Evolutionary conservation across 1,284 basidiomycete genomes (phyloP), one percentile per base, ranked within the genome.

Genomic region (Heterobasidion parviporum): DNA sequence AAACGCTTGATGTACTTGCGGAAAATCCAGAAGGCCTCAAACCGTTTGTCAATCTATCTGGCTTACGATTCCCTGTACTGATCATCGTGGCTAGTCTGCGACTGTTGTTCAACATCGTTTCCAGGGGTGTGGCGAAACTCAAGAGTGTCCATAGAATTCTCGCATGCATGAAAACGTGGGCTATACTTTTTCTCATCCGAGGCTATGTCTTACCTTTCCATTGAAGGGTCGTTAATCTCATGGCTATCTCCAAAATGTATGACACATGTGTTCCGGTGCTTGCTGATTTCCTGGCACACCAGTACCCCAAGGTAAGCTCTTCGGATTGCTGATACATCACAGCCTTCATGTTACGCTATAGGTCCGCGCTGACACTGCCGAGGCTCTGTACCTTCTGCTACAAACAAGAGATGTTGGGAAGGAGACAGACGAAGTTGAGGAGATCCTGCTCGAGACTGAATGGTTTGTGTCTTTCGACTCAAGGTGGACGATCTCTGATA

Each of bases 161-260:
- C 7, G 82, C 85, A 58, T 82, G 84, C 1, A 89, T 93, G 87
- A 89, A 85, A 71, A 80, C 89, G 93, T 94, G 63, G 62, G 79
- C 14, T 52, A 51, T 54, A 57, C 65, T 34, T 49, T 16, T n/a
- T 8, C 58, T 60, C 57, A 43, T 53, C 51, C 54, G 53, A 48
- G 57, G 57, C 54, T 56, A 59, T 49, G 52, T 53, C 54, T 55
- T 59, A 65, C 52, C 54, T 50, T 18, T 16, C 38, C 10, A 57
- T 57, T 20, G 56, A 59, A 92, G 89, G 54, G 74, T 82, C 33
- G 76, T 83, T 47, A 80, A 85, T 62, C 74, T 91, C 54, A 70
- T 92, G 52, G 69, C 77, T 8, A 71, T 87, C 52, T 67, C 76
- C 10, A 62, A 70, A 50, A 59, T 85, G 34, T 78, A 75, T 48